Conservation (phyloP, 176 grass and related monocot genomes). For the Ananas comosus region DNA sequence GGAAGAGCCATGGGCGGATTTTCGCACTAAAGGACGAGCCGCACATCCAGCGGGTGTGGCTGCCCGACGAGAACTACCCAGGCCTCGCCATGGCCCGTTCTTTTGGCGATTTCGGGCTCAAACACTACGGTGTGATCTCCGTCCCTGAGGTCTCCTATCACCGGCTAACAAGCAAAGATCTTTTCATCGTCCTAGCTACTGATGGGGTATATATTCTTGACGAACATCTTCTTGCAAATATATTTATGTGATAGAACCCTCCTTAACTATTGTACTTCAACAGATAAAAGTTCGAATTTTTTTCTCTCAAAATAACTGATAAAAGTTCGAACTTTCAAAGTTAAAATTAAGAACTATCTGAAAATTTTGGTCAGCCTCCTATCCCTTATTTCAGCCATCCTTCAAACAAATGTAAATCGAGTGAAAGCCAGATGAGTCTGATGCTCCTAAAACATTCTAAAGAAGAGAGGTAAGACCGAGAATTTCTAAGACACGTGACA, state of each 20-base stretch:
- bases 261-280: neutral
- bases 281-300: neutral
- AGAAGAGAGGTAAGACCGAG: too few species aligned
- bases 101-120: conserved; percentile 63
- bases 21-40: conserved; percentile 69
- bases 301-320: neutral
- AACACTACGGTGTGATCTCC: conserved; percentile 61
- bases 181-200: conserved; percentile 60
- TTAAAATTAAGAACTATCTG: too few species aligned
- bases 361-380: too few species aligned
- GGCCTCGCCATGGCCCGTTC: conserved; percentile 83
- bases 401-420: neutral
- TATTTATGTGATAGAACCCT: too few species aligned
- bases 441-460: too few species aligned
- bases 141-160: conserved; percentile 53
- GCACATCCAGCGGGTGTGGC: conserved; percentile 54
- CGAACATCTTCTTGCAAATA: neutral
- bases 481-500: too few species aligned
- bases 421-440: neutral
- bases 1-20: conserved; percentile 49
- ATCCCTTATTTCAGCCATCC: neutral
- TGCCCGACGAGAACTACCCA: conserved; percentile 52
- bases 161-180: conserved; percentile 34
- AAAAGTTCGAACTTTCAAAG: too few species aligned
- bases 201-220: conserved; percentile 48